phyloP scores from a whole-genome alignment of 768 basidiomycete genomes.

The Chalciporus pseudorubinellus region DNA sequence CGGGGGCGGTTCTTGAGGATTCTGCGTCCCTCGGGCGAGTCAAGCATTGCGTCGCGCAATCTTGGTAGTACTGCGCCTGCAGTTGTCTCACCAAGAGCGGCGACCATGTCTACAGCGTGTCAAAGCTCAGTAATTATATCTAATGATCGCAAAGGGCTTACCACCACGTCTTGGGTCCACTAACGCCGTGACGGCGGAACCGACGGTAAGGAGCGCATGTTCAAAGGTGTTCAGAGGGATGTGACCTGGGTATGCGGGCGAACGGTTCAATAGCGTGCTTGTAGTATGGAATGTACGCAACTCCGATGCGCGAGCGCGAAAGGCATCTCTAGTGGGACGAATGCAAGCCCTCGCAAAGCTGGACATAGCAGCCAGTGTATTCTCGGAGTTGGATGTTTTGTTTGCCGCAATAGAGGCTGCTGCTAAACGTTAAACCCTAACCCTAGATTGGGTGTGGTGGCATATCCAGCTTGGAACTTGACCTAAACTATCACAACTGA shows the following conservation, averaged over 20 bases:
- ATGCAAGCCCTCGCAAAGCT: neutral
- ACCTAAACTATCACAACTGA: neutral
- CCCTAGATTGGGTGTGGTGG: slow-evolving; percentile 16
- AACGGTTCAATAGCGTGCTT: slow-evolving; percentile 5
- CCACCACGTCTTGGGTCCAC: slow-evolving; percentile 82
- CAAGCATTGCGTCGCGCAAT: slow-evolving; percentile 75
- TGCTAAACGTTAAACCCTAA: slow-evolving; percentile 18
- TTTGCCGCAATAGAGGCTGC: too few relatives aligned
- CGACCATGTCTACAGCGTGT: slow-evolving; percentile 79
- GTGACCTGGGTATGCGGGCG: slow-evolving; percentile 73
- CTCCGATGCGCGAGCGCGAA: neutral
- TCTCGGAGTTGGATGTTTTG: neutral
- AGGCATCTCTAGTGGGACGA: neutral
- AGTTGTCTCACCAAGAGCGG: slow-evolving; percentile 91
- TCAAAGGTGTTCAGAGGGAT: slow-evolving; percentile 82
- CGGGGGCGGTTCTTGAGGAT: slow-evolving; percentile 84
- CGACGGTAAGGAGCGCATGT: slow-evolving; percentile 79
- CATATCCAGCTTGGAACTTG: neutral
- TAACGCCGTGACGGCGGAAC: slow-evolving; percentile 81
- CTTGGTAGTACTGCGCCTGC: slow-evolving; percentile 74
- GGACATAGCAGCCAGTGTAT: neutral
- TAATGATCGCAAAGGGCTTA: slow-evolving; percentile 38
- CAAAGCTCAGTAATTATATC: neutral
- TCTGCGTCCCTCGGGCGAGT: slow-evolving; percentile 75
- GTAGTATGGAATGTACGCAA: slow-evolving; percentile 15